phyloP scores from a whole-genome alignment of 805 yeast species.

The Schizosaccharomyces osmophilus region DNA sequence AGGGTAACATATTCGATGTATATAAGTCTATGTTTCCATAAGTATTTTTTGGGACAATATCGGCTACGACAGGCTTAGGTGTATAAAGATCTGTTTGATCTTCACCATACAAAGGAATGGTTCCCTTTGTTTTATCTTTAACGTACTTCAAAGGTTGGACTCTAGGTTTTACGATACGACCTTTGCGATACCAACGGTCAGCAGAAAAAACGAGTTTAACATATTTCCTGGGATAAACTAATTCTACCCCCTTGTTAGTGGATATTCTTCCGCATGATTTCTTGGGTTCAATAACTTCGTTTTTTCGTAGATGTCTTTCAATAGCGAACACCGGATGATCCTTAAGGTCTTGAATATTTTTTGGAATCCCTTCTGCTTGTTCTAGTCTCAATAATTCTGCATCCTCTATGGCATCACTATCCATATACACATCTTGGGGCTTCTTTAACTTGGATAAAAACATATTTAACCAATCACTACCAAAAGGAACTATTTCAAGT shows the following conservation, averaged over 20 bases:
- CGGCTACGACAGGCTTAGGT: slow-evolving; percentile 43
- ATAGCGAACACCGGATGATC: slow-evolving; percentile 71
- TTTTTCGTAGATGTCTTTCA: slow-evolving; percentile 45
- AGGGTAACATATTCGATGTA: slow-evolving; percentile 58
- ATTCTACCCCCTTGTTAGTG: slow-evolving; percentile 17
- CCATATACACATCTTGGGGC: not conserved
- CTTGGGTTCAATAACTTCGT: slow-evolving; percentile 47
- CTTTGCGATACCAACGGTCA: slow-evolving; percentile 65
- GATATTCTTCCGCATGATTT: slow-evolving; percentile 13
- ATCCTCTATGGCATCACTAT: slow-evolving; percentile 29
- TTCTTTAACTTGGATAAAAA: not conserved
- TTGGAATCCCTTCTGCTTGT: slow-evolving; percentile 63
- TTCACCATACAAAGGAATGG: slow-evolving; percentile 38
- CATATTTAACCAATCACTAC: not conserved
- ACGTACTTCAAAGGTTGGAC: slow-evolving; percentile 33
- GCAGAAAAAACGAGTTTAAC: slow-evolving; percentile 46
- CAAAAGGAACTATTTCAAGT: not conserved
- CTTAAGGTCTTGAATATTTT: slow-evolving; percentile 54
- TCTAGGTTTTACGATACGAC: slow-evolving; percentile 51
- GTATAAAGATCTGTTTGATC: slow-evolving; percentile 49
- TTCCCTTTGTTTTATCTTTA: not conserved
- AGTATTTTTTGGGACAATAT: slow-evolving; percentile 47
- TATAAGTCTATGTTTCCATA: slow-evolving; percentile 72
- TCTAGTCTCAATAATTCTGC: slow-evolving; percentile 39
- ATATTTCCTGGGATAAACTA: slow-evolving; percentile 36